A percentile compares a stretch with the other conserved stretches of the same genome.
These are phyloP conservation scores for Alternaria arbusti DNA, from an alignment of 2,329 filamentous ascomycete species.

Conservation along the genomic window DNA sequence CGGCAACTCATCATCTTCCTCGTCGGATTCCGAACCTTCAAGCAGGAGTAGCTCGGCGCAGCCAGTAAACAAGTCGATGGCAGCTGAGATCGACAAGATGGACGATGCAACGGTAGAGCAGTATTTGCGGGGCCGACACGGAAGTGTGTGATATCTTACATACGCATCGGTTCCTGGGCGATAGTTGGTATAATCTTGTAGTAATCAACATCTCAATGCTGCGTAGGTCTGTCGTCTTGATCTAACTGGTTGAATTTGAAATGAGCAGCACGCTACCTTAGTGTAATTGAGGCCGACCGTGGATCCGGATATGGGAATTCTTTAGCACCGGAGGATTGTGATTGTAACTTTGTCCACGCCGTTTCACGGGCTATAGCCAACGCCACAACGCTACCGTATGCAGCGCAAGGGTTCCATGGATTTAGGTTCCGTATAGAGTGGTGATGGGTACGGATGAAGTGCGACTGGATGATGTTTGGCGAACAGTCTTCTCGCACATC, in stretches of 20 bases:
- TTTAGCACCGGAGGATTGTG: not conserved
- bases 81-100: constrained; percentile 31
- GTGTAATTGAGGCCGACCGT: not conserved
- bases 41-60: constrained; percentile 4
- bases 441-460: not conserved
- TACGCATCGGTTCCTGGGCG: not conserved
- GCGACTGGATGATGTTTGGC: not conserved
- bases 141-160: constrained; percentile 18
- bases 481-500: not conserved
- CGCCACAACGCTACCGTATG: not conserved
- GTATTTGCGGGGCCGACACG: constrained; percentile 25
- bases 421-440: not conserved
- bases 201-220: not conserved
- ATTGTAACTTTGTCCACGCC: not conserved
- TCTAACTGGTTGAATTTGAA: not conserved
- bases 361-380: not conserved
- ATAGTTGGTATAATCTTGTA: not conserved
- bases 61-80: constrained; percentile 11
- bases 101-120: constrained; percentile 31
- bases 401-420: not conserved
- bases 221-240: not conserved
- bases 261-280: constrained; percentile 18
- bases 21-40: constrained; percentile 9
- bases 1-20: constrained; percentile 37
- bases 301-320: not conserved